Conservation (phyloP, 2,329 filamentous ascomycete genomes). For the Aureobasidium sp. region DNA sequence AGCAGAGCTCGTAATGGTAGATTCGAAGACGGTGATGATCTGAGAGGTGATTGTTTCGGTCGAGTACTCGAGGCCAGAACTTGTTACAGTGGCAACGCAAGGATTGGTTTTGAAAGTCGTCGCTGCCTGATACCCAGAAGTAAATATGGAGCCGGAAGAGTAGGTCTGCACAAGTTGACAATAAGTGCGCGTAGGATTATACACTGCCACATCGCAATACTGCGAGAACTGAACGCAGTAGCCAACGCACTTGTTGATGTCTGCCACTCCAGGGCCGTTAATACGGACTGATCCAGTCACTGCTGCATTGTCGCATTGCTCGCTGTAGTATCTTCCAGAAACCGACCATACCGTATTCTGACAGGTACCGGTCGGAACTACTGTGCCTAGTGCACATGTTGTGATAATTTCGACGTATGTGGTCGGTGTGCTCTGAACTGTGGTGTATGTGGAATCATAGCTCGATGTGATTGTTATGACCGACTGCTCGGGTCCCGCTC, state of each 20-base stretch:
- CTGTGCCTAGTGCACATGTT: not conserved
- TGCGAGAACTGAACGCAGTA: not conserved
- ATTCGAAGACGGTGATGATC: not conserved
- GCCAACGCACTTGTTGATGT: not conserved
- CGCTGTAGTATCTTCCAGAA: not conserved
- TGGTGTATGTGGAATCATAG: not conserved
- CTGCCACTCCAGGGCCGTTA: not conserved
- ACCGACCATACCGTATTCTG: not conserved
- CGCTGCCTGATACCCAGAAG: not conserved
- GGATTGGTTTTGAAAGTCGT: not conserved
- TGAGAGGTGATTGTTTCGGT: not conserved
- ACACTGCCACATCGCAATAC: not conserved
- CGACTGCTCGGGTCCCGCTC: not conserved
- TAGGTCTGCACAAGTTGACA: not conserved
- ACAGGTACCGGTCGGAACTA: not conserved
- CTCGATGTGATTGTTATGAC: not conserved
- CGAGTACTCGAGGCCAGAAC: not conserved
- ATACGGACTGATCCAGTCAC: not conserved
- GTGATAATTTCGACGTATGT: not conserved
- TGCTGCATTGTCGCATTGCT: not conserved
- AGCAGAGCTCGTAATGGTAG: not conserved
- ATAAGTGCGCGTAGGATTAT: not conserved
- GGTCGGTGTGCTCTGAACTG: not conserved
- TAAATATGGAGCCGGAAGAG: not conserved
- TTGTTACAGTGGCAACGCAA: not conserved